Conservation (phyloP, 768 basidiomycete species). For the Amylocystis lapponica region DNA sequence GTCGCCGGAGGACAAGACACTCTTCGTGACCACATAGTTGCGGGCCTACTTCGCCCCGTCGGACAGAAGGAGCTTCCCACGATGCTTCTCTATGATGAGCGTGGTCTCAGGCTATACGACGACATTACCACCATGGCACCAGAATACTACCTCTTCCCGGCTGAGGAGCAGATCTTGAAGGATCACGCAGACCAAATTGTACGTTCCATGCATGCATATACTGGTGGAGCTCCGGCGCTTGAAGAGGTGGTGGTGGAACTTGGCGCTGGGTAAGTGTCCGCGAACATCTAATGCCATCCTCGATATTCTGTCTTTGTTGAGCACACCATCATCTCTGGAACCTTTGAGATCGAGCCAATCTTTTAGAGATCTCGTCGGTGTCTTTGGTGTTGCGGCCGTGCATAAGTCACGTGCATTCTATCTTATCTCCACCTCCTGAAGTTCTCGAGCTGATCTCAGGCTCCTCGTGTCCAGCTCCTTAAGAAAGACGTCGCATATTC, state of each 20-base stretch:
- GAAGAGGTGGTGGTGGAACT: constrained; percentile 76
- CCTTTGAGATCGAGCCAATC: no score
- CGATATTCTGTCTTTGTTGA: no score
- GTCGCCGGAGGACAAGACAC: constrained; percentile 6
- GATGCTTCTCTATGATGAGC: constrained; percentile 80
- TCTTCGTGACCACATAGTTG: constrained; percentile 41
- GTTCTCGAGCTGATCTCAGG: not conserved
- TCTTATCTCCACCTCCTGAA: not conserved
- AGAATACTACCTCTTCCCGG: constrained; percentile 88
- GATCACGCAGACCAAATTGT: constrained; percentile 71
- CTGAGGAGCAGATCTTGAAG: constrained; percentile 84
- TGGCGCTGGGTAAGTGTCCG: constrained; percentile 80
- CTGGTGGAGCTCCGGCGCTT: constrained; percentile 20
- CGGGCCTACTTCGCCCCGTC: constrained; percentile 48
- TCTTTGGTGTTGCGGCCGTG: no score
- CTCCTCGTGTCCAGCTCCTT: constrained; percentile 49
- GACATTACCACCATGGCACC: constrained; percentile 69
- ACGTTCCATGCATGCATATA: constrained; percentile 53
- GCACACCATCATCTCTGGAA: no score
- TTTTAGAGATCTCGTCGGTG: no score
- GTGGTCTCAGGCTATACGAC: constrained; percentile 82
- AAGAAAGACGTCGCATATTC: constrained; percentile 83
- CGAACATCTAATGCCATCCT: no score
- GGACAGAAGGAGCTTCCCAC: constrained; percentile 71
- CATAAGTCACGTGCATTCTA: constrained; percentile 1